phyloP scores from a whole-genome alignment of 2,329 filamentous ascomycete species.

The Metarhizium album region DNA sequence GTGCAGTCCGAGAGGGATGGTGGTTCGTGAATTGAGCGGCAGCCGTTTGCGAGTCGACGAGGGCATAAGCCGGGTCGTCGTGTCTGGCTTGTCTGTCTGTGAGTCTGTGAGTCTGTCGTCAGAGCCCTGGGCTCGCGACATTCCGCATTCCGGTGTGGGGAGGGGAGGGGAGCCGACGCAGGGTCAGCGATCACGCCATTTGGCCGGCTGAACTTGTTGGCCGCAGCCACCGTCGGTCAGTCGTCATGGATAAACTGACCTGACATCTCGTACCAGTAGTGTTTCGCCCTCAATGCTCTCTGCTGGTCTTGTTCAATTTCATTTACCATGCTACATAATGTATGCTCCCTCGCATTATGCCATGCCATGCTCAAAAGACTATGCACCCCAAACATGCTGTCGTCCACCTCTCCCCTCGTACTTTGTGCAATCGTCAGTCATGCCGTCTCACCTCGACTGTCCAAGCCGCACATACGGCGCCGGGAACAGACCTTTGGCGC shows the following conservation, averaged over 20 bases:
- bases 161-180: background rate
- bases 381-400: background rate
- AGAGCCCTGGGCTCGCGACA: background rate
- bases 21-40: background rate
- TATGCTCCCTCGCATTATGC: background rate
- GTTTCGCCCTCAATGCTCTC: background rate
- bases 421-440: constrained; percentile 1
- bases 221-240: background rate
- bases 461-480: constrained; percentile 56
- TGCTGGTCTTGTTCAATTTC: background rate
- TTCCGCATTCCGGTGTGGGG: too few species aligned
- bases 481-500: constrained; percentile 68
- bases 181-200: background rate
- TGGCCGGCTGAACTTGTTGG: background rate
- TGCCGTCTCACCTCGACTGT: background rate
- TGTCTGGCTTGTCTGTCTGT: too few species aligned
- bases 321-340: background rate
- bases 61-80: background rate
- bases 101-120: too few species aligned
- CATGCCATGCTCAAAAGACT: background rate
- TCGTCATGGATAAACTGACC: too few species aligned
- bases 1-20: background rate
- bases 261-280: too few species aligned
- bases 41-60: background rate
- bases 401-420: background rate